Base-by-base conservation (phyloP, 2,329 filamentous ascomycete species). In the Calonectria pteridis region DNA sequence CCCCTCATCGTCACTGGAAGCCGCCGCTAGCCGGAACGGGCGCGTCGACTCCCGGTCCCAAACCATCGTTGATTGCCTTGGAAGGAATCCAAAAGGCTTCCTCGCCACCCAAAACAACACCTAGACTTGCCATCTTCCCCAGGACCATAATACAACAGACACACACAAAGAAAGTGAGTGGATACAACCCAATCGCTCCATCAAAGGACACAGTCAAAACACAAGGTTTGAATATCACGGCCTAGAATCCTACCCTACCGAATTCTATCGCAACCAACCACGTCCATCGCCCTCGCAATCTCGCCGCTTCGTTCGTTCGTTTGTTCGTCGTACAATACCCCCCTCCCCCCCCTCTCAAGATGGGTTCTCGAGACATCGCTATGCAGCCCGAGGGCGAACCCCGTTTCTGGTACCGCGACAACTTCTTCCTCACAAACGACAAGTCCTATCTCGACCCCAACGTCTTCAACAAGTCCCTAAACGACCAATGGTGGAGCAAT, bases 341-440 rank as follows among this genome's bases (percentile, higher is more conserved):
- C n/a, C n/a, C n/a, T n/a, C n/a, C n/a, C n/a, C n/a, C n/a, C 55
- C 20, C 31, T 63, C 58, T 46, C 71, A 80, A 59, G 6, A 81
- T 81, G 79, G 79, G 79, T 62, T 81, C 79, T 26, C 78, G 76
- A 67, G 79, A 80, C 49, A 76, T 76, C 49, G 28, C 77, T 37
- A 76, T 76, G 49, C 79, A 80, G 71, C 76, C 80, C n/a, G 83
- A 85, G 69, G 83, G 82, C 73, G 73, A 75, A 53, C 80, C 83
- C 31, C 81, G 80, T 72, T 87, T 84, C 73, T 91, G 89, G 89
- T 87, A 87, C 76, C 85, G 86, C 53, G 87, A 88, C 75, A 86
- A 87, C 70, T 93, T 91, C 82, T 83, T 92, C 77, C 85, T 93
- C 82, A 93, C 91, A 33, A 93, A 91, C 46, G 89, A 93, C 79